Evolutionary conservation across 495 filamentous ascomycete genomes (phyloP), one percentile per base, ranked within the genome.

Genomic region (Thermothielavioides terrestris): DNA sequence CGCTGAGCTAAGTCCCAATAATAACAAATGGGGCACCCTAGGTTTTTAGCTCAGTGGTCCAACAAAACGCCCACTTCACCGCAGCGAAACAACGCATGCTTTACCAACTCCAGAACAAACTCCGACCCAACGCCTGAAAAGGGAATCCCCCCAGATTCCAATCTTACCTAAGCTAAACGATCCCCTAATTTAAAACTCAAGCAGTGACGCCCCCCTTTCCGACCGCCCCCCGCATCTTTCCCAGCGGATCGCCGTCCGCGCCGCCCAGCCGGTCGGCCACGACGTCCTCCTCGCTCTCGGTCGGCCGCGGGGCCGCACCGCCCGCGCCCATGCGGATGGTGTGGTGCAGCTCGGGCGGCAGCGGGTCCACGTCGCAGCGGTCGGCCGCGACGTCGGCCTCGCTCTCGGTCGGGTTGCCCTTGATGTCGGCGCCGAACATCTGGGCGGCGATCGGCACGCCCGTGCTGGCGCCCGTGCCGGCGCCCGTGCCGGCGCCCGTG

Each of bases 331-430:
- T 2, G 12, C 26, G 35, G 14, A 57, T 64, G 4, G 42, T 50
- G 4, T 53, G 45, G 23, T 63, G 60, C 48, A 53, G 31, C 2
- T 31, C 51, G n/a, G 52, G 45, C 31, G 52, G 56, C 25, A 64
- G 47, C 5, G 59, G 62, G 27, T 64, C 62, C 2, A 47, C 31
- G n/a, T 62, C 62, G 3, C 31, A 40, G 25, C 62, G 52, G 25
- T 64, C 62, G 0, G 62, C 62, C 11, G 43, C 52, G 1, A 64
- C 62, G 25, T 62, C 45, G 6, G 54, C 62, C 46, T 64, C 62
- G 52, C 52, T 56, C 41, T 58, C 49, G 27, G 62, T 60, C 11
- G 62, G 59, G 42, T 62, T 62, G n/a, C 26, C 54, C 30, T 62
- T 58, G 28, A 64, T 43, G 27, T 60, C 60, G 32, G 50, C 11